A percentile compares a stretch with the other conserved stretches of the same genome.
These are phyloP conservation scores for Microcyclosporella mali DNA, from an alignment of 2,329 filamentous ascomycete genomes.

Conservation along the genomic window DNA sequence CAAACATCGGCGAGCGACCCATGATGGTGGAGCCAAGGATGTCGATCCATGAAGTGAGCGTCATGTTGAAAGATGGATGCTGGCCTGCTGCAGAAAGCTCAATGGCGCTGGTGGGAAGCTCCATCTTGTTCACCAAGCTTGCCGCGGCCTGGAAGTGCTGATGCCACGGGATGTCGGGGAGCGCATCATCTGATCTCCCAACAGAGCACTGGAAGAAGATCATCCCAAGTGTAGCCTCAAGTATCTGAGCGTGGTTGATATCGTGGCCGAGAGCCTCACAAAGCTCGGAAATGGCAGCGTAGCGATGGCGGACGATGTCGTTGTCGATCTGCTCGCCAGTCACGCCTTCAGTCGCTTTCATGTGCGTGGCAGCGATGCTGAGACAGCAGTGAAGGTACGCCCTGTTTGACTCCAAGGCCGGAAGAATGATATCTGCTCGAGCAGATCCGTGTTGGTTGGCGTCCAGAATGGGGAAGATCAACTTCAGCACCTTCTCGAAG, in stretches of 20 bases:
- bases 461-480: constrained; percentile 88
- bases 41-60: constrained; percentile 88
- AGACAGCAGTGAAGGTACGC: constrained; percentile 93
- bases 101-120: constrained; percentile 61
- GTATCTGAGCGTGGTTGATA: constrained; percentile 76
- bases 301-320: constrained; percentile 89
- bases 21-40: constrained; percentile 92
- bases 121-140: constrained; percentile 76
- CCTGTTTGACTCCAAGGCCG: constrained; percentile 83
- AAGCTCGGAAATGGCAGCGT: constrained; percentile 76
- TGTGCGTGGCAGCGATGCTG: constrained; percentile 85
- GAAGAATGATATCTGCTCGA: constrained; percentile 74
- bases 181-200: constrained; percentile 72
- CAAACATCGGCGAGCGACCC: constrained; percentile 77
- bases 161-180: constrained; percentile 92
- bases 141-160: constrained; percentile 92
- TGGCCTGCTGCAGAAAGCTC: constrained; percentile 38
- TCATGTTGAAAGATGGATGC: constrained; percentile 90
- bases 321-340: constrained; percentile 70
- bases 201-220: constrained; percentile 96
- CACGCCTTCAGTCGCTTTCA: constrained; percentile 68
- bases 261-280: constrained; percentile 76
- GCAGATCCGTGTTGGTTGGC: constrained; percentile 80
- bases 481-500: constrained; percentile 75
- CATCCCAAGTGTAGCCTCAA: constrained; percentile 88